Base-by-base conservation (phyloP, 2,329 filamentous ascomycete species). In the Tolypocladium tundrense region DNA sequence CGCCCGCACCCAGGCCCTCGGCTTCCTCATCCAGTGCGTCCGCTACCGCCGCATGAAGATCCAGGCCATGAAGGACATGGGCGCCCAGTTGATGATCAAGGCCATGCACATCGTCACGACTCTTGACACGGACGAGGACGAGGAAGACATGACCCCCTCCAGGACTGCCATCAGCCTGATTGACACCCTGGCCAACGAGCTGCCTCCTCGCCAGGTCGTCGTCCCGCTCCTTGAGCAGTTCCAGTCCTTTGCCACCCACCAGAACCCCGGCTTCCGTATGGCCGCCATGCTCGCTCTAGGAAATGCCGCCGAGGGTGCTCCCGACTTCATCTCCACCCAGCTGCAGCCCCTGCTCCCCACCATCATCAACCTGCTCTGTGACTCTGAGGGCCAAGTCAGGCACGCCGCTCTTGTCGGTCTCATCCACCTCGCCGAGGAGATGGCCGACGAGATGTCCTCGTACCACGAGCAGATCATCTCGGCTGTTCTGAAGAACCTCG, bases 301-400 rank as follows among this genome's bases (percentile, higher is more conserved):
- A 60, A 95, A 93, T 78, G 93, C 90, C 66, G 93, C 96, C 56
- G 94, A 97, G 78, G 94, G 94, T 66, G 93, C 94, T 37, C 94
- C 94, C 19, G 94, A 99, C 73, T 99, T 97, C 75, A 91, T 97
- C 68, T 91, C 90, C 62, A 96, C 92, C 24, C 94, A 99, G 75
- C 84, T 97, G 61, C 82, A 88, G 68, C 83, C 88, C 63, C 88
- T 97, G 64, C 84, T 97, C 71, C 94, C 94, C 54, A 81, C 90
- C 65, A 86, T 97, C 59, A 80, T 97, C 59, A 86, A 85, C 67
- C 82, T 97, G 10, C 84, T 99, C 43, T 82, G 91, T 69, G 94
- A 99, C 69, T 79, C 83, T n/a, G 89, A 95, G 64, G 81, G 85
- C 64, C 86, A 86, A 66, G 94, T 99, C 59, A 86, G 94, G 60